These are phyloP conservation scores for Prunus armeniaca DNA, from an alignment of 306 rosid genomes.

Conservation along the genomic window DNA sequence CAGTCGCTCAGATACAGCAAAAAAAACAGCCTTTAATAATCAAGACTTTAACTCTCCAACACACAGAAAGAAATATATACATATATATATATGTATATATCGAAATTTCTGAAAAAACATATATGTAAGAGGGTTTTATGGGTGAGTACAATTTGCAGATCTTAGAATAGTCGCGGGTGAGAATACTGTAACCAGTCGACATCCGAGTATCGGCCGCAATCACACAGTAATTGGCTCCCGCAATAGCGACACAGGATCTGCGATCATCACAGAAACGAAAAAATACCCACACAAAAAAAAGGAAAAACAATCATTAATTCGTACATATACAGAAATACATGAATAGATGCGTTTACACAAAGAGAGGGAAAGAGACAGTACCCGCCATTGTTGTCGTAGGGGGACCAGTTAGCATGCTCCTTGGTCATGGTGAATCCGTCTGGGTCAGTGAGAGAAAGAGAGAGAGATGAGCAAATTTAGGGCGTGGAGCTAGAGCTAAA, in stretches of 20 bases:
- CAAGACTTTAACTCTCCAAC: not conserved
- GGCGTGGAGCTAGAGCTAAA: not conserved
- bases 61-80: not conserved
- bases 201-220: slow-evolving; percentile 91
- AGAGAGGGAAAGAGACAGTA: slow-evolving; percentile 20
- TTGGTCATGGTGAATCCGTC: slow-evolving; percentile 54
- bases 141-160: slow-evolving; percentile 57
- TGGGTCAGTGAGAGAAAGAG: slow-evolving; percentile 3
- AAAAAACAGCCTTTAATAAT: not conserved
- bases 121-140: not conserved
- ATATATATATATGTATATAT: not conserved
- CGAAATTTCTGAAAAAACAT: too few relatives aligned
- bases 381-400: slow-evolving; percentile 99
- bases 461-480: not conserved
- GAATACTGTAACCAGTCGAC: slow-evolving; percentile 93
- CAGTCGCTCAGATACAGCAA: not conserved
- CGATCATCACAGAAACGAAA: not conserved
- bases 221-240: slow-evolving; percentile 93
- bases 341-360: not conserved
- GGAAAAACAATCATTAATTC: not conserved
- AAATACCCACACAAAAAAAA: not conserved
- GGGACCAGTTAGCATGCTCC: slow-evolving; percentile 88
- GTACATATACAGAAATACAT: not conserved
- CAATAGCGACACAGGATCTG: slow-evolving; percentile 92
- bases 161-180: slow-evolving; percentile 93